Conservation (phyloP, 345 rosid species). For the Moricandia moricandioides region DNA sequence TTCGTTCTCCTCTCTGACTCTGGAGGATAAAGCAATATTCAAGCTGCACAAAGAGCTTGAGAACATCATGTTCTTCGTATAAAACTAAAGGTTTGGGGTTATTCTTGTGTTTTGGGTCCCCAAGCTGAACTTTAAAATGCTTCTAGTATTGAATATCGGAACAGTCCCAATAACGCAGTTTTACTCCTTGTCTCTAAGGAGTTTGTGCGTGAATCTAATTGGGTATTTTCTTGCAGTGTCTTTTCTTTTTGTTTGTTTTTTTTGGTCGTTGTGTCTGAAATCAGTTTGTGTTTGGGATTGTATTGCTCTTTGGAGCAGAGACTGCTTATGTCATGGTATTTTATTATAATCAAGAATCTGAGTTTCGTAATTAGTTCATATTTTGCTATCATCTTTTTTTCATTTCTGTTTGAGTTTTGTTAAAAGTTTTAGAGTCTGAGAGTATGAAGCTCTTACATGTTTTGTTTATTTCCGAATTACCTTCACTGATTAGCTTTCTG, state of each 20-base stretch:
- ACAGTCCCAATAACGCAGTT: constrained; percentile 34
- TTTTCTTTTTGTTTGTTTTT: background rate
- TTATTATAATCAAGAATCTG: background rate
- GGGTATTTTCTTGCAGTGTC: constrained; percentile 21
- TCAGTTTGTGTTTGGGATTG: constrained; percentile 6
- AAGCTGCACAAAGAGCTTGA: constrained; percentile 63
- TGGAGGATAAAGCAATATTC: constrained; percentile 45
- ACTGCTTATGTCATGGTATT: constrained; percentile 1
- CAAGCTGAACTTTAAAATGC: constrained; percentile 1
- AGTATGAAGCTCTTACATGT: background rate
- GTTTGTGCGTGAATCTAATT: constrained; percentile 79
- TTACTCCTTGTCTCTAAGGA: constrained; percentile 45
- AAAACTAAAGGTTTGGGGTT: background rate
- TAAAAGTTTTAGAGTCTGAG: background rate
- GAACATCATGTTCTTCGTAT: constrained; percentile 70
- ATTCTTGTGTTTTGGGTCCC: background rate
- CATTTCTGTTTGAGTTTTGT: background rate
- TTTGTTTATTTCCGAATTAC: background rate
- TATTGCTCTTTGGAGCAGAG: constrained; percentile 18
- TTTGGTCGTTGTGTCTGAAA: background rate
- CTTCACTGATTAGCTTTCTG: background rate
- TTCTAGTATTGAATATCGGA: constrained; percentile 19
- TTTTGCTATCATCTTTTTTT: background rate
- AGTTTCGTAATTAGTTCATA: background rate
- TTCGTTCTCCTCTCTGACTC: constrained; percentile 39